Evolutionary conservation across 805 yeast genomes (phyloP), one percentile per base, ranked within the genome.

Genomic region (Diddensiella caesifluorescens): DNA sequence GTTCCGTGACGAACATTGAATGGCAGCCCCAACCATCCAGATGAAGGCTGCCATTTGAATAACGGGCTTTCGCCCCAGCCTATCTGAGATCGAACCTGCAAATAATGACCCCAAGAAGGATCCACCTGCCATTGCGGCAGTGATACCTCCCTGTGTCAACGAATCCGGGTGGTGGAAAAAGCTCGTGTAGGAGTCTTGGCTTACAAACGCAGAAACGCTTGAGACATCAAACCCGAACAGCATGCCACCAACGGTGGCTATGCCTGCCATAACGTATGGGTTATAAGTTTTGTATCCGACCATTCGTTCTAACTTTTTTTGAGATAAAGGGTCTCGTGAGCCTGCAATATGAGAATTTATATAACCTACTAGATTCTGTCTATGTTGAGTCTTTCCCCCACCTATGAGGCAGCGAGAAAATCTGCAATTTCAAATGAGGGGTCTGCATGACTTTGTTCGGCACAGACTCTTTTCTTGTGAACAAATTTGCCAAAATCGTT

Each of bases 151-250:
- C 61, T 83, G 92, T 30, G 65, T 55, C 2, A 69, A 56, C 1
- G 87, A 68, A 26, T 64, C 59, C 4, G 89, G 87, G 33, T 59
- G 41, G 44, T 71, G 49, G 62, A 83, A 83, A 53, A 61, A 78
- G 0, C 60, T 50, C 27, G 56, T 57, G 58, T 83, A 84, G 10
- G 66, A 63, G 0, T 59, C 62, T 9, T 71, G 61, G 2, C 70
- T 67, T 31, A 83, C 66, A 51, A 83, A 80, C 1, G 83, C 78
- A 1, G 88, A 74, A 66, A 85, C 74, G 0, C 94, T 82, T 2
- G 90, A 76, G 42, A 82, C 77, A 59, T 85, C 95, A 55, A 82
- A 75, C 44, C 95, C 92, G 61, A 81, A 76, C 61, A 83, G 70
- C 63, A 77, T 65, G 36, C 89, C 90, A 35, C 84, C 81, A 19